These are phyloP conservation scores for Marchantia polymorpha DNA, from an alignment of 225 moss, liverwort and hornwort species.

Conservation along the genomic window DNA sequence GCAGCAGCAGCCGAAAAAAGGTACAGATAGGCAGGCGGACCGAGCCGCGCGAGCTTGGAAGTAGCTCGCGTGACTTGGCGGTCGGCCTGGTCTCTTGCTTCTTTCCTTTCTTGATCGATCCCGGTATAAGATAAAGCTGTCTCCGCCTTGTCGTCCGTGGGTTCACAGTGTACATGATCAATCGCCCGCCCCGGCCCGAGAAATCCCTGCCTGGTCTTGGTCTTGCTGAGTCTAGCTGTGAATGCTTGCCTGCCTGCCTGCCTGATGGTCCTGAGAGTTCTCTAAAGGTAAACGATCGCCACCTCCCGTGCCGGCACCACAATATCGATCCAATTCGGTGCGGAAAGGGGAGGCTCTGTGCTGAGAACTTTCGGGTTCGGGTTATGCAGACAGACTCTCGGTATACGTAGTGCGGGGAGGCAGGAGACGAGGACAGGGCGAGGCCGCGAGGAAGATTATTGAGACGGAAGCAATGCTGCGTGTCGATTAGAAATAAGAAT, in stretches of 20 bases:
- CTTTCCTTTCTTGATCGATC: neutral
- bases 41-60: neutral
- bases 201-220: neutral
- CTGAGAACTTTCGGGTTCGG: neutral
- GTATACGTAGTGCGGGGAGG: neutral
- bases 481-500: neutral
- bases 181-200: neutral
- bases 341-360: neutral
- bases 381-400: too few species aligned
- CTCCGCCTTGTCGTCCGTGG: neutral
- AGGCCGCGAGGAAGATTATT: neutral
- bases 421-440: neutral
- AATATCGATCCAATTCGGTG: neutral
- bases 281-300: neutral
- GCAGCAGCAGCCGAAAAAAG: neutral
- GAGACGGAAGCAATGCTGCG: neutral
- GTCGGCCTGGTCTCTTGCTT: neutral
- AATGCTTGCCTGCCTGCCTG: neutral
- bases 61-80: neutral
- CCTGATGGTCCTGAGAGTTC: neutral
- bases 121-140: neutral
- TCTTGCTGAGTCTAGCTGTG: neutral
- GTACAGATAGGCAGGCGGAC: neutral
- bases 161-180: neutral
- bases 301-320: neutral